phyloP scores from a whole-genome alignment of 345 rosid genomes.

The Syzygium jambos region DNA sequence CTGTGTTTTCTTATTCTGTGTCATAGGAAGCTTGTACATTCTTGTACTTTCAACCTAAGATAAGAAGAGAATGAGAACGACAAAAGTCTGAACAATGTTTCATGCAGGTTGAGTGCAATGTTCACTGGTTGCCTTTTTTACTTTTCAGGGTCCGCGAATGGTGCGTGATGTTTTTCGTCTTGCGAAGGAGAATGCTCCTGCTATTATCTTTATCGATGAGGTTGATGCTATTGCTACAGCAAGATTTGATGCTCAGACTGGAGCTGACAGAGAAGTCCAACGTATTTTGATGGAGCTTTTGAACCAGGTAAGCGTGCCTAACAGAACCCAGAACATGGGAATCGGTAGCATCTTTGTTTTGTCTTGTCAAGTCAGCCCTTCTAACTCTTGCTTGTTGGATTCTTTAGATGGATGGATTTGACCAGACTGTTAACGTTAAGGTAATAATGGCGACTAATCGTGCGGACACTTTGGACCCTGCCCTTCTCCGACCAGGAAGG shows the following conservation, averaged over 20 bases:
- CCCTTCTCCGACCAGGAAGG: conserved; percentile 96
- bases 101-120: not conserved
- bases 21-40: not conserved
- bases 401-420: conserved; percentile 85
- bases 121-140: not conserved
- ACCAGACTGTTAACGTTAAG: conserved; percentile 95
- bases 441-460: conserved; percentile 98
- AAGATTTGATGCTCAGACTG: conserved; percentile 99
- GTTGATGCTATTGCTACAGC: conserved; percentile 99
- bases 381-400: not conserved
- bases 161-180: conserved; percentile 99
- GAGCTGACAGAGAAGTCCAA: conserved; percentile 99
- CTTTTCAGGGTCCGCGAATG: conserved; percentile 90
- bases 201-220: conserved; percentile 94
- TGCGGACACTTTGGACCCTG: conserved; percentile 97
- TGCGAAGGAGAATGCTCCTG: conserved; percentile 98
- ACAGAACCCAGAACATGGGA: not conserved
- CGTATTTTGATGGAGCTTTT: conserved; percentile 93
- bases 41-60: not conserved
- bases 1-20: not conserved
- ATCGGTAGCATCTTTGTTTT: not conserved
- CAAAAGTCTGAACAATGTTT: not conserved
- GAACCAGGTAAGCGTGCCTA: conserved; percentile 51
- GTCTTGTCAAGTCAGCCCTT: not conserved
- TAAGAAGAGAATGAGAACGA: not conserved